These are phyloP conservation scores for Chiua virens DNA, from an alignment of 768 basidiomycete genomes.

Conservation along the genomic window DNA sequence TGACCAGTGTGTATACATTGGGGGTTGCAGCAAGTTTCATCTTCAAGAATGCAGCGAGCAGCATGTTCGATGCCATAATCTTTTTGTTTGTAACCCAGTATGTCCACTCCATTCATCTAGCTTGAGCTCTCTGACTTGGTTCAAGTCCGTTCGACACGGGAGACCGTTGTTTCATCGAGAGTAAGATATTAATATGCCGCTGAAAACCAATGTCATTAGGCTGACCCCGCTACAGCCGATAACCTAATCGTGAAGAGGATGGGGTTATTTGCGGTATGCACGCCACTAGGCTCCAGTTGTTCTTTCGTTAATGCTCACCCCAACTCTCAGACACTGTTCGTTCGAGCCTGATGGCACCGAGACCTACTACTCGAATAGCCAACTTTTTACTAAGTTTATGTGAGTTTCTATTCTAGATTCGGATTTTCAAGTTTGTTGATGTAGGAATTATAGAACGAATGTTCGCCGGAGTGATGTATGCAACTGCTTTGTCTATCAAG, in stretches of 20 bases:
- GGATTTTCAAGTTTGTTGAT: neutral
- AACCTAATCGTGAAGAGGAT: constrained; percentile 78
- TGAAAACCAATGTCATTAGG: neutral
- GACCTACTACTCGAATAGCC: constrained; percentile 81
- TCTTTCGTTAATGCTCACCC: neutral
- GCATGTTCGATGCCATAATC: constrained; percentile 77
- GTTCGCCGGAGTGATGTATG: constrained; percentile 68
- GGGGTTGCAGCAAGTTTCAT: constrained; percentile 76
- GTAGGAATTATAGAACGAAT: constrained; percentile 50
- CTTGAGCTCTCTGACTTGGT: constrained; percentile 1
- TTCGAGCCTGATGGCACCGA: constrained; percentile 73
- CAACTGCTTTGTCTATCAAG: neutral
- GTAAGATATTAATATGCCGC: constrained; percentile 34
- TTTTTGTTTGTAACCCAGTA: constrained; percentile 83
- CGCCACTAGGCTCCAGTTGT: constrained; percentile 9
- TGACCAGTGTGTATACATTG: constrained; percentile 73
- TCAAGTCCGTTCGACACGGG: constrained; percentile 76
- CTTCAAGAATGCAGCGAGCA: constrained; percentile 73
- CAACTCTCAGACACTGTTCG: constrained; percentile 57
- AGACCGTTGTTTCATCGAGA: constrained; percentile 75
- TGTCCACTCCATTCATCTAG: constrained; percentile 31
- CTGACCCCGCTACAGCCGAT: constrained; percentile 46
- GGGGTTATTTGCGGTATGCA: constrained; percentile 68
- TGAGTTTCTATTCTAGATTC: constrained; percentile 30
- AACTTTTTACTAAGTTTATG: constrained; percentile 75